Base-by-base conservation (phyloP, 1,284 basidiomycete genomes). In the Sporisorium exsertum region DNA sequence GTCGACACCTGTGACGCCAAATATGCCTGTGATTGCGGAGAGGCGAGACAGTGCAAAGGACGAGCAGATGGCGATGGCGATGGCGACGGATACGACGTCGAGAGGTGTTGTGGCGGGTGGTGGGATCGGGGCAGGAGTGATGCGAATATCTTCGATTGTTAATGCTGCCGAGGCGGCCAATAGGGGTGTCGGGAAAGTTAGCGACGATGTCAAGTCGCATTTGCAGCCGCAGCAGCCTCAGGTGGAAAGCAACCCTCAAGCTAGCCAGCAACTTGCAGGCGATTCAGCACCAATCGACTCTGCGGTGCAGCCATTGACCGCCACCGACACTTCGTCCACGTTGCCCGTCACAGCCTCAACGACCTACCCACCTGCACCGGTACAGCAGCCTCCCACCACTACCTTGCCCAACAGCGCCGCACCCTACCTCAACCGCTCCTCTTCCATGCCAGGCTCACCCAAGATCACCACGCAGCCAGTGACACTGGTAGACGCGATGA, bases 401-500 rank as follows among this genome's bases (percentile, higher is more conserved):
- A 43, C 18, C 40, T 5, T 20, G n/a, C 18, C 40, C 40, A 43
- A n/a, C 40, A 43, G 40, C 40, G 20, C 22, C 51, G 3, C 2
- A 16, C 12, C 20, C 49, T 10, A 9, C 40, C 32, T n/a, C 24
- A 16, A 15, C 37, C 13, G 6, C 46, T 15, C 54, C 7, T 43
- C 37, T 3, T 62, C 58, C 20, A 26, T 9, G 5, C 46, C 50
- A 0, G 26, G n/a, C 29, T 71, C 63, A 5, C 62, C 68, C 12
- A 16, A 20, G 2, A n/a, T 65, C 22, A 50, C 49, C 18, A 26
- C 53, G 1, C 22, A 24, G 5, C 43, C 70, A 3, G 57, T 72
- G 0, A 64, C 71, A 0, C 58, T 68, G 2, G 64, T 73, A 43
- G 64, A 73, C 61, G 64, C 65, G 33, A 49, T 64, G 58, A 64